Evolutionary conservation across 2,329 filamentous ascomycete species (phyloP).

Genomic region (Fusarium oligoseptatum): DNA sequence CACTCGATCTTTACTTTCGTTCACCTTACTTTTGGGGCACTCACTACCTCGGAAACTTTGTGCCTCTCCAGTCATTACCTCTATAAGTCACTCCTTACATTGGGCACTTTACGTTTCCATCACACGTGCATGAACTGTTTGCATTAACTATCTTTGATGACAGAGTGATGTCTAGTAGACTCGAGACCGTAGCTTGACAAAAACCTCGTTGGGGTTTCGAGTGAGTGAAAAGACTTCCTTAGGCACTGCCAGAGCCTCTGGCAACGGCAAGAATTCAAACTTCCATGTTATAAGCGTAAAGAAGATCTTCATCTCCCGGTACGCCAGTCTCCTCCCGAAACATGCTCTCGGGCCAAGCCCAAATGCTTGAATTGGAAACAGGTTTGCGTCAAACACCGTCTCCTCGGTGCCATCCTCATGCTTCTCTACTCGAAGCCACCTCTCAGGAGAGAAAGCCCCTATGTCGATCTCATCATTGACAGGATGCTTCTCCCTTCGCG

Average conservation of each 20-base stretch:
- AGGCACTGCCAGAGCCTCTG: background rate
- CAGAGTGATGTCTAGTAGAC: background rate
- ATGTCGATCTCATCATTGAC: conserved; percentile 4
- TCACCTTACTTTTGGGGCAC: conserved; percentile 13
- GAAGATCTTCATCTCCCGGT: conserved; percentile 47
- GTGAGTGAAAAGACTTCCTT: background rate
- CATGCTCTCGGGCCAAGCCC: conserved; percentile 53
- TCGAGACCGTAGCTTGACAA: background rate
- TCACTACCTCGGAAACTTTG: conserved; percentile 9
- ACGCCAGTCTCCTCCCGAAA: conserved; percentile 51
- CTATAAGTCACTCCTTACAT: background rate
- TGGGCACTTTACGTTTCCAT: background rate
- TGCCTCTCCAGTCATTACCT: conserved; percentile 10
- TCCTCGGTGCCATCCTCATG: background rate
- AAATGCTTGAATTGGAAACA: conserved; percentile 52
- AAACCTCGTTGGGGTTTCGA: background rate
- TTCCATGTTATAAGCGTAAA: conserved; percentile 48
- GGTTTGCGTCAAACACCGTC: conserved; percentile 45
- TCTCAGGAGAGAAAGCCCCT: conserved; percentile 20
- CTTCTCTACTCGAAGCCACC: conserved; percentile 15
- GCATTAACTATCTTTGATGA: background rate
- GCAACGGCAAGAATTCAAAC: conserved; percentile 37
- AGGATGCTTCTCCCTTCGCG: background rate
- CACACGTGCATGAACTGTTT: background rate
- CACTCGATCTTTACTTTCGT: conserved; percentile 19